These are phyloP conservation scores for Oryza glaberrima DNA, from an alignment of 176 grass and related monocot genomes.

Conservation along the genomic window DNA sequence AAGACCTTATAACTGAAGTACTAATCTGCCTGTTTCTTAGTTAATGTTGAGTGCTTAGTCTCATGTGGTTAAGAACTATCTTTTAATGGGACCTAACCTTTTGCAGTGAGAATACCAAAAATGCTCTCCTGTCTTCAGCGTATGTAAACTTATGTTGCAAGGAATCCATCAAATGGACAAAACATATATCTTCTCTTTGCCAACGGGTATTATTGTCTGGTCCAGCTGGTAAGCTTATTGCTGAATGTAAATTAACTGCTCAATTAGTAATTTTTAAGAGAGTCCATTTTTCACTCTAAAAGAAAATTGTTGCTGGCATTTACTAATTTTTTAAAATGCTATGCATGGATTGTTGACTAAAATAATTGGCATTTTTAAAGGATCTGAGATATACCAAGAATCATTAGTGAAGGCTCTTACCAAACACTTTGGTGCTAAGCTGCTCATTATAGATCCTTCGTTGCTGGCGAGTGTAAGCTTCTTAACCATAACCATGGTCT, in stretches of 20 bases:
- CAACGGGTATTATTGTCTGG: slow-evolving; percentile 89
- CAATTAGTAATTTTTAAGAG: slow-evolving; percentile 7
- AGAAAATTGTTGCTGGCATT: neutral
- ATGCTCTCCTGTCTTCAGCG: slow-evolving; percentile 71
- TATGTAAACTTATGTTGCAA: slow-evolving; percentile 92
- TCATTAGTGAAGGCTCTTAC: slow-evolving; percentile 79
- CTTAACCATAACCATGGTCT: slow-evolving; percentile 28
- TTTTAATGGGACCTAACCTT: slow-evolving; percentile 44
- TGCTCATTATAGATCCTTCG: slow-evolving; percentile 78
- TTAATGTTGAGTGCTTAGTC: slow-evolving; percentile 24
- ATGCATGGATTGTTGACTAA: slow-evolving; percentile 31
- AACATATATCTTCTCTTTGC: slow-evolving; percentile 87
- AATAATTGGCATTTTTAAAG: slow-evolving; percentile 44
- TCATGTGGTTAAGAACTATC: slow-evolving; percentile 37
- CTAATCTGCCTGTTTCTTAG: neutral
- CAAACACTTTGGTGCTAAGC: slow-evolving; percentile 81
- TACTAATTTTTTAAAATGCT: neutral
- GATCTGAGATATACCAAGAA: slow-evolving; percentile 98
- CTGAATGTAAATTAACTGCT: slow-evolving; percentile 20
- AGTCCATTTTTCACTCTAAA: neutral
- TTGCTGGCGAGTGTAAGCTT: slow-evolving; percentile 73
- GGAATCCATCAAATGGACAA: slow-evolving; percentile 68
- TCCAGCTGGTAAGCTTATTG: slow-evolving; percentile 67
- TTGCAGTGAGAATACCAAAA: slow-evolving; percentile 86
- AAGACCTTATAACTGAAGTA: slow-evolving; percentile 11